Conservation (phyloP, 306 rosid genomes). For the Dalbergia oliveri region DNA sequence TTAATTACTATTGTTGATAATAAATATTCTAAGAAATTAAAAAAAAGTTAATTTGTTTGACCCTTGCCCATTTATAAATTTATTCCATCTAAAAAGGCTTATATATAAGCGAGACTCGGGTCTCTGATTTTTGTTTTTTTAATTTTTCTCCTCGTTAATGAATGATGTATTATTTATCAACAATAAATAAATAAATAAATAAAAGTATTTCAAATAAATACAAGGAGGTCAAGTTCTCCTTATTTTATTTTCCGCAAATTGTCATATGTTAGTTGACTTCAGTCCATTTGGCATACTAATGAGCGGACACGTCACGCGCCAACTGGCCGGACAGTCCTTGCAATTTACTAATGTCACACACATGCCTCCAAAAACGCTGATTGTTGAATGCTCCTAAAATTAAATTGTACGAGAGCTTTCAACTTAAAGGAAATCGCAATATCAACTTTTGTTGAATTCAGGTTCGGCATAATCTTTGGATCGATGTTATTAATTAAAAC, state of each 20-base stretch:
- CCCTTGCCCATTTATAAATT: too few relatives aligned
- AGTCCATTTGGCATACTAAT: conserved; percentile 40
- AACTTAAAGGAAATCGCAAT: neutral
- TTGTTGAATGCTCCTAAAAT: neutral
- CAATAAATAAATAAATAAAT: too few relatives aligned
- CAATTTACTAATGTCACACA: conserved; percentile 17
- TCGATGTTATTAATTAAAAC: neutral
- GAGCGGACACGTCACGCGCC: neutral
- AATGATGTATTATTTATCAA: neutral
- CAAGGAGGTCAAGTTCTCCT: neutral
- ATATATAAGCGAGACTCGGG: too few relatives aligned
- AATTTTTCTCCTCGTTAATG: too few relatives aligned
- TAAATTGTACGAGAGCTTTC: neutral
- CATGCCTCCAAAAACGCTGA: conserved; percentile 31
- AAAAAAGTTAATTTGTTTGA: too few relatives aligned
- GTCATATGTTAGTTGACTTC: neutral
- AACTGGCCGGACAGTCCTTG: neutral
- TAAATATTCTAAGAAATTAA: too few relatives aligned
- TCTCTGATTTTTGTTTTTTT: too few relatives aligned
- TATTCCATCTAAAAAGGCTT: too few relatives aligned
- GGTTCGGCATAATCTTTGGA: neutral
- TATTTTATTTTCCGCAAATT: neutral
- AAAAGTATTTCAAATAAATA: neutral
- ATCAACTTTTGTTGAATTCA: neutral
- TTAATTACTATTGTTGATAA: too few relatives aligned